These are phyloP conservation scores for Penicillium simplicissimum DNA, from an alignment of 495 filamentous ascomycete genomes.

Conservation along the genomic window DNA sequence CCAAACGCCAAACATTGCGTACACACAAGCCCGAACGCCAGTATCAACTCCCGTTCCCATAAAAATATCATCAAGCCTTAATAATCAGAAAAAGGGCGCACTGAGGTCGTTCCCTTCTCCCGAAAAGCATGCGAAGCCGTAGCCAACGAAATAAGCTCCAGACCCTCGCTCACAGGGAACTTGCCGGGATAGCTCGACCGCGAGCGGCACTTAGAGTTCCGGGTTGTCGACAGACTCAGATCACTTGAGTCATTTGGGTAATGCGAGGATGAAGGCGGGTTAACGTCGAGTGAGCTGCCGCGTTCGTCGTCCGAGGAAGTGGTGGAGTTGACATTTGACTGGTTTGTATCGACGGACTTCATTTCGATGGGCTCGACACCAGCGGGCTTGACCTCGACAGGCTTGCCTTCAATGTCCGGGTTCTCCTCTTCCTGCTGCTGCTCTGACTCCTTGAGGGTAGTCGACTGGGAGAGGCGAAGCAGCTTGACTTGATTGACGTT, in stretches of 20 bases:
- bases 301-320: background rate
- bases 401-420: background rate
- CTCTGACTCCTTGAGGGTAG: background rate
- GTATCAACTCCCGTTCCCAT: background rate
- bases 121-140: constrained; percentile 27
- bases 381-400: background rate
- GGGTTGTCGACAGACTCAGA: constrained; percentile 5
- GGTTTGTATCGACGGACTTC: background rate
- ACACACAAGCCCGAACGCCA: background rate
- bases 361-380: background rate
- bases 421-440: background rate
- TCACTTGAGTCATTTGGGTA: constrained; percentile 4
- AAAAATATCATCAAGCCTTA: background rate
- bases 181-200: constrained; percentile 37
- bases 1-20: background rate
- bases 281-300: background rate
- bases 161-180: constrained; percentile 38
- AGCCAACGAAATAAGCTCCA: constrained; percentile 32
- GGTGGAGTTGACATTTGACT: background rate
- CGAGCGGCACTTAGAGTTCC: constrained; percentile 23
- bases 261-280: background rate
- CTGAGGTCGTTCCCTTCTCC: constrained; percentile 31
- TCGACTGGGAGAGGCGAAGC: background rate
- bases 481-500: background rate
- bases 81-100: constrained; percentile 40